Conservation (phyloP, 371 early-diverging fungal genomes). For the Mucor racemosus region DNA sequence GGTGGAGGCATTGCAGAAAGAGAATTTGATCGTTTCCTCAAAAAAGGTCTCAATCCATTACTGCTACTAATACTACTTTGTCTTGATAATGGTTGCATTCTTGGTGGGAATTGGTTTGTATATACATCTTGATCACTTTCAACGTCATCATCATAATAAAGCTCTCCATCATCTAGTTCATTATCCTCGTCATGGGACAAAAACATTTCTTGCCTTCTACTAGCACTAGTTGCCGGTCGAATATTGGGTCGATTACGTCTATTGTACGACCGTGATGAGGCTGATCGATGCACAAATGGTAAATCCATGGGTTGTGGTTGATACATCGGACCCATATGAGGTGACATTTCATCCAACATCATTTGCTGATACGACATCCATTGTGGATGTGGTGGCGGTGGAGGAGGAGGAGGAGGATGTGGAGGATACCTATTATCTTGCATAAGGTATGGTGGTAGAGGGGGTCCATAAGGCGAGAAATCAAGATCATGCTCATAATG, state of each 20-base stretch:
- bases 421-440: slow-evolving; percentile 7
- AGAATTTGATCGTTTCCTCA: slow-evolving; percentile 15
- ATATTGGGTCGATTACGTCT: slow-evolving; percentile 11
- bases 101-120: neutral
- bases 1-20: slow-evolving; percentile 9
- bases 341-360: slow-evolving; percentile 3
- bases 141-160: slow-evolving; percentile 2
- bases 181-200: slow-evolving; percentile 13
- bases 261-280: slow-evolving; percentile 20
- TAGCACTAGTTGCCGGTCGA: neutral
- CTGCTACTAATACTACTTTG: slow-evolving; percentile 12
- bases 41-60: neutral
- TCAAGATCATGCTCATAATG: slow-evolving; percentile 2
- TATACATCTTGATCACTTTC: neutral
- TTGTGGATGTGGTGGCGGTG: slow-evolving; percentile 9
- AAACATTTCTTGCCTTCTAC: neutral
- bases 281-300: slow-evolving; percentile 15
- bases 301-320: slow-evolving; percentile 9
- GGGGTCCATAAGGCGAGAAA: neutral
- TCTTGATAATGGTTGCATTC: slow-evolving; percentile 7
- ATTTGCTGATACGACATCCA: neutral
- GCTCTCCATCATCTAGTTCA: neutral
- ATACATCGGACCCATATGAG: slow-evolving; percentile 9
- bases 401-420: slow-evolving; percentile 7
- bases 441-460: neutral